Base-by-base conservation (phyloP, 805 yeast species). In the Ogataea wickerhamii region DNA sequence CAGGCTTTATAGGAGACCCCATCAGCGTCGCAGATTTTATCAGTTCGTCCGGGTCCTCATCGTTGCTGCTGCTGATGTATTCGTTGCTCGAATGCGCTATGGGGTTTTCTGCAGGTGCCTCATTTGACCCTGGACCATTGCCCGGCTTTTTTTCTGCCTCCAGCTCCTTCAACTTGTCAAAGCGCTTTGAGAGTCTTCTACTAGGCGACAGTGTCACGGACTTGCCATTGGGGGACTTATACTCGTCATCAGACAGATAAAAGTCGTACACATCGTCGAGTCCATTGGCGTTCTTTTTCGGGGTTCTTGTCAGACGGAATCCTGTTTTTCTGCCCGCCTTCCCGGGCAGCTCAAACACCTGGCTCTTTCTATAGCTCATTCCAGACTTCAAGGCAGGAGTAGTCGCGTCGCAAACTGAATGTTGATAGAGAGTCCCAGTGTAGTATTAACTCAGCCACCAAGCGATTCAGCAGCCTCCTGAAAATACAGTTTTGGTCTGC, bases 231-330 rank as follows among this genome's bases (percentile, higher is more conserved):
- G 49, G 53, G 5, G 55, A 45, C 32, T 52, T 58, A 18, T 60
- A 66, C 14, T 73, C 78, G 36, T 78, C 83, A 32, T 67, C 69
- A 37, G 64, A 59, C 10, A 61, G 48, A 37, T 81, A 82, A 56
- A 81, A 82, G 39, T 80, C 87, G 46, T 78, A 80, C 12, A 82
- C 54, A 48, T 78, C 82, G 49, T 82, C 89, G 75, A 82, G 73
- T 19, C 81, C 76, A 49, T 77, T 71, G 34, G 70, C 68, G 55
- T 81, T 84, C 48, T 73, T 70, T 29, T 64, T 63, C 22, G 81
- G 62, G 0, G 62, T 55, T 20, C 48, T 43, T 0, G 57, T 47
- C 3, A 60, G 38, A 20, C 48, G 51, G 13, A 79, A 59, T 5
- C 87, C 87, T 0, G 86, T 80, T 52, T 76, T 80, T n/a, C 89